Evolutionary conservation across 75 land plant genomes (phyloP).

Genomic region (Pseudotsuga menziesii): DNA sequence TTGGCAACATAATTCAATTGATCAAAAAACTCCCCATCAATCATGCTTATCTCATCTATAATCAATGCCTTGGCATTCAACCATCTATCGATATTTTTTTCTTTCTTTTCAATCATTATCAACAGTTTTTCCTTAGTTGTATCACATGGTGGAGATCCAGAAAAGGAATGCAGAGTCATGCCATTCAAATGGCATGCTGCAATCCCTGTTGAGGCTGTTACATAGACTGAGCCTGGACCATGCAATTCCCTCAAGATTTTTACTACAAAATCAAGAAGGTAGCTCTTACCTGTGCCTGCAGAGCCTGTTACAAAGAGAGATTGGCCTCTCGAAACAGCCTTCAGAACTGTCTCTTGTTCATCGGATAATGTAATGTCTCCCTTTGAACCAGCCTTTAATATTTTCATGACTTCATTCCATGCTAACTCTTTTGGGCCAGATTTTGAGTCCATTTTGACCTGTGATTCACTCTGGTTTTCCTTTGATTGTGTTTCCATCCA

Average conservation of each 20-base stretch:
- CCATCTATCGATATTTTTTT: conserved; percentile 37
- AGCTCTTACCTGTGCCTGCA: conserved; percentile 78
- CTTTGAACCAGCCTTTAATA: too few species aligned
- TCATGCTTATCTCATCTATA: conserved; percentile 82
- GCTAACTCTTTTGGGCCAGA: too few species aligned
- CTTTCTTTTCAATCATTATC: conserved; percentile 14
- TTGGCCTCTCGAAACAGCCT: conserved; percentile 32
- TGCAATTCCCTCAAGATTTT: conserved; percentile 23
- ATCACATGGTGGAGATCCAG: conserved; percentile 48
- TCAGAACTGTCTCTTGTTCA: conserved; percentile 37
- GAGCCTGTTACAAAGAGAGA: conserved; percentile 82
- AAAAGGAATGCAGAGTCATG: conserved; percentile 68
- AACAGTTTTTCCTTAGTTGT: conserved; percentile 15
- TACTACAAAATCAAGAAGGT: conserved; percentile 39
- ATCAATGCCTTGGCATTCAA: conserved; percentile 47
- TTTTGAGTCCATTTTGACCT: too few species aligned
- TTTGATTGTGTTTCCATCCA: too few species aligned
- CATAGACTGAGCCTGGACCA: conserved; percentile 39
- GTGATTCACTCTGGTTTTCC: too few species aligned
- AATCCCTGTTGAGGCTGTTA: conserved; percentile 75
- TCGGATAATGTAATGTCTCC: conserved; percentile 12
- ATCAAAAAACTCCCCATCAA: conserved; percentile 63
- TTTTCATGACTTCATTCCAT: too few species aligned
- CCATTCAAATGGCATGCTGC: conserved; percentile 69
- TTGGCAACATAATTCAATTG: conserved; percentile 55